phyloP scores from a whole-genome alignment of 805 yeast species.

The Yarrowia sp. region DNA sequence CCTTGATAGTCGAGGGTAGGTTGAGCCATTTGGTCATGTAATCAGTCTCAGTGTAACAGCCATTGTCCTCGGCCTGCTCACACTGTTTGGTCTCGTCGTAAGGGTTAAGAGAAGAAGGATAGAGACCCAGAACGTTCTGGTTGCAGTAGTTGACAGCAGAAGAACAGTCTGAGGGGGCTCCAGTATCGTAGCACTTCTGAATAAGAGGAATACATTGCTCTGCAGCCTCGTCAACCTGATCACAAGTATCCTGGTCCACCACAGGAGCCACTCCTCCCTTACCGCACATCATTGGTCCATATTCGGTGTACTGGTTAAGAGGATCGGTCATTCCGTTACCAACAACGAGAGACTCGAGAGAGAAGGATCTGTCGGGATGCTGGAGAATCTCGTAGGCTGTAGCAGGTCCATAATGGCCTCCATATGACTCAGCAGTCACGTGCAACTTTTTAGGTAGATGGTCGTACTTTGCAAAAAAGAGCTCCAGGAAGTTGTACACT shows the following conservation, averaged over 20 bases:
- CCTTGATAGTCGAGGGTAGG: conserved; percentile 62
- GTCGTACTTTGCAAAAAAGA: conserved; percentile 64
- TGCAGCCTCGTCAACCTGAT: conserved; percentile 29
- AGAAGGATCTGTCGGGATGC: conserved; percentile 52
- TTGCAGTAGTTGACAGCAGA: conserved; percentile 79
- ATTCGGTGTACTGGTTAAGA: conserved; percentile 66
- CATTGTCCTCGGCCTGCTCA: conserved; percentile 3
- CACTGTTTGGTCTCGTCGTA: conserved; percentile 21
- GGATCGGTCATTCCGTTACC: conserved; percentile 88
- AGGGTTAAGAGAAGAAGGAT: conserved; percentile 6
- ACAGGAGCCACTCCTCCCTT: conserved; percentile 63
- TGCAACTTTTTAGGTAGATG: conserved; percentile 50
- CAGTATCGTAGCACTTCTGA: conserved; percentile 66
- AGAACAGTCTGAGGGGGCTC: conserved; percentile 72
- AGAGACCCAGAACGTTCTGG: background rate
- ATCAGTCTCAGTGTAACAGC: conserved; percentile 69
- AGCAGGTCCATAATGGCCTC: conserved; percentile 82
- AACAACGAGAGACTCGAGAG: conserved; percentile 74
- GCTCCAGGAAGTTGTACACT: conserved; percentile 66
- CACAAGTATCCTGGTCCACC: conserved; percentile 73
- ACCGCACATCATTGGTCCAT: conserved; percentile 91
- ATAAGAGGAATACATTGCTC: conserved; percentile 47
- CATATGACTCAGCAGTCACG: conserved; percentile 81
- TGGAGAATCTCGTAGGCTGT: conserved; percentile 71
- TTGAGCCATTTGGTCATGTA: conserved; percentile 75